Conservation (phyloP, 306 rosid species). For the Dalbergia oliveri region DNA sequence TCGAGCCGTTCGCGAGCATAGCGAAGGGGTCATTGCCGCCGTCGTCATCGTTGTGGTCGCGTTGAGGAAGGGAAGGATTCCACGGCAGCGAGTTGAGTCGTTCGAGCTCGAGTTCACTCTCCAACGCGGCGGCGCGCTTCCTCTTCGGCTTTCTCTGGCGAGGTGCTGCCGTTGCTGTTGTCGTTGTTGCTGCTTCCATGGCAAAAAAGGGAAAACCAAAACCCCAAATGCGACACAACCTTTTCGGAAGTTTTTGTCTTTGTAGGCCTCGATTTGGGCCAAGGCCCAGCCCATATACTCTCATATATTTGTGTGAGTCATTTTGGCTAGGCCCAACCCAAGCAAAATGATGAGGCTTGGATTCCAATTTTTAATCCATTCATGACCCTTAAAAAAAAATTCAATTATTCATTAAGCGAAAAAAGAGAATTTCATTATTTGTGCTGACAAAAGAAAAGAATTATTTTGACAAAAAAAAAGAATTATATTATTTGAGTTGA, state of each 20-base stretch:
- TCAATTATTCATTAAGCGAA: no score
- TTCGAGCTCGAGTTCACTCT: constrained; percentile 61
- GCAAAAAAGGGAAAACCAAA: background rate
- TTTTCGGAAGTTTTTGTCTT: background rate
- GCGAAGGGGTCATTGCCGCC: constrained; percentile 53
- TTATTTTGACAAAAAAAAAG: no score
- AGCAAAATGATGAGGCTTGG: no score
- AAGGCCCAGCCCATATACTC: background rate
- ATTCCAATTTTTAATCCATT: no score
- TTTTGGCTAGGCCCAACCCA: background rate
- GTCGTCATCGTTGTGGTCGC: constrained; percentile 51
- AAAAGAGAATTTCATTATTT: no score
- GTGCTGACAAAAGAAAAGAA: no score
- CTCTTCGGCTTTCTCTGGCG: constrained; percentile 55
- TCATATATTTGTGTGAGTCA: no score
- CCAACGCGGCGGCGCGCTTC: constrained; percentile 42
- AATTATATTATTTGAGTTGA: no score
- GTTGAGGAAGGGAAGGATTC: constrained; percentile 64
- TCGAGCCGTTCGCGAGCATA: constrained; percentile 59
- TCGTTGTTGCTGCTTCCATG: constrained; percentile 47
- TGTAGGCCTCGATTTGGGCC: background rate
- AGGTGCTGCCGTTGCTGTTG: constrained; percentile 1
- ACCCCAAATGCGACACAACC: background rate
- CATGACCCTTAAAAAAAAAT: no score
- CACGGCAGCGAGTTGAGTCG: constrained; percentile 72